These are phyloP conservation scores for Microcera coccophila DNA, from an alignment of 2,329 filamentous ascomycete species.

Conservation along the genomic window DNA sequence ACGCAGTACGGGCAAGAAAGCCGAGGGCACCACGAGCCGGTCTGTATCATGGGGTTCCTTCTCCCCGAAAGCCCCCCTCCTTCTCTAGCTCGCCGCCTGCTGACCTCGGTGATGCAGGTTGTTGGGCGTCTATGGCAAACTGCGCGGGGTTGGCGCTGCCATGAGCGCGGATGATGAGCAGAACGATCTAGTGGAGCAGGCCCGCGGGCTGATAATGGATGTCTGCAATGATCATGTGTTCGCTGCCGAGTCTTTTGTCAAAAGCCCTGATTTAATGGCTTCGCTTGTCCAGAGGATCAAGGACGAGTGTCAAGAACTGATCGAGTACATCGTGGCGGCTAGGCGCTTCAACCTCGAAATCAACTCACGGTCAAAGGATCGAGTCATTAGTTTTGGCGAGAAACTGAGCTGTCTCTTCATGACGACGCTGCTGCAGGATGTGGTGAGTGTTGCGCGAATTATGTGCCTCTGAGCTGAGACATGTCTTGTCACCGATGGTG, in stretches of 20 bases:
- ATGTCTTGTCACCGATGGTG: neutral
- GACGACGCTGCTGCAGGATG: slow-evolving; percentile 76
- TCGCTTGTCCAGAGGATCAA: slow-evolving; percentile 64
- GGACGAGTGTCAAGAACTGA: slow-evolving; percentile 73
- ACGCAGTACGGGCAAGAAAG: slow-evolving; percentile 88
- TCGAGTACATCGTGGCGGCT: slow-evolving; percentile 65
- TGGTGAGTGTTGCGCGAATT: slow-evolving; percentile 39
- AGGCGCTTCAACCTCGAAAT: slow-evolving; percentile 69
- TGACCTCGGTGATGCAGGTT: slow-evolving; percentile 37
- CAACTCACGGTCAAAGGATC: slow-evolving; percentile 74
- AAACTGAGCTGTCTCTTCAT: slow-evolving; percentile 93
- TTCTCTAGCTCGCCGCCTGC: slow-evolving; percentile 2
- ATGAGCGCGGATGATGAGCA: slow-evolving; percentile 52
- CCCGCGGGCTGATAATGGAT: slow-evolving; percentile 70
- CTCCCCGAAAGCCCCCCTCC: slow-evolving; percentile 3
- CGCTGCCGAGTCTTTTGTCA: slow-evolving; percentile 63
- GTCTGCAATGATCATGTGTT: slow-evolving; percentile 79
- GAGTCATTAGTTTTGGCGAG: slow-evolving; percentile 92
- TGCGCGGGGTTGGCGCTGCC: slow-evolving; percentile 51
- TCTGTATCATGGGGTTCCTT: slow-evolving; percentile 45
- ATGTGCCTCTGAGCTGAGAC: neutral
- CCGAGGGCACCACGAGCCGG: slow-evolving; percentile 92
- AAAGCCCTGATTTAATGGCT: slow-evolving; percentile 52
- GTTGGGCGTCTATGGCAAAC: slow-evolving; percentile 56
- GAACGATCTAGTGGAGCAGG: slow-evolving; percentile 56